Conservation (phyloP, 2,329 filamentous ascomycete genomes). For the Fusarium armeniacum region DNA sequence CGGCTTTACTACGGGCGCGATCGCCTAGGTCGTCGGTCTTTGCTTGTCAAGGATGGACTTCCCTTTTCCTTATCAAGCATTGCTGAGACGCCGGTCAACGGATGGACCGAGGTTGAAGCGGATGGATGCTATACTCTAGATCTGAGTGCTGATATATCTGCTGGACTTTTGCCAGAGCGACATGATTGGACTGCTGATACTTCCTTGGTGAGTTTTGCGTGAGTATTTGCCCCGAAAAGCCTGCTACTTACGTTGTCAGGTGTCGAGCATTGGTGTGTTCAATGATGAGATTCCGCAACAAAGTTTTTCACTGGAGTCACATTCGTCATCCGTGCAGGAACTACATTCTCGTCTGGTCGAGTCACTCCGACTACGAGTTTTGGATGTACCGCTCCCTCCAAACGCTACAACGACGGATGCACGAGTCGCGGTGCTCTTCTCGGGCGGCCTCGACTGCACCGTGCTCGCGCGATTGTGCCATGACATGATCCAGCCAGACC, state of each 20-base stretch:
- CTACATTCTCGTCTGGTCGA: constrained; percentile 69
- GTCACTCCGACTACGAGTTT: constrained; percentile 75
- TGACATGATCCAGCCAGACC: constrained; percentile 76
- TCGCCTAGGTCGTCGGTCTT: constrained; percentile 85
- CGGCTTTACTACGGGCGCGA: constrained; percentile 88
- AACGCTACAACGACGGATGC: constrained; percentile 56
- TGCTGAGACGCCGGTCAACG: constrained; percentile 64
- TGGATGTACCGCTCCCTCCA: constrained; percentile 74
- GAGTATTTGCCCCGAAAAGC: constrained; percentile 41
- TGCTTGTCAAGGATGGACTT: constrained; percentile 71
- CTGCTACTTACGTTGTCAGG: constrained; percentile 63
- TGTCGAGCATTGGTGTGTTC: constrained; percentile 68
- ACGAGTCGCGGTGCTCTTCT: constrained; percentile 86
- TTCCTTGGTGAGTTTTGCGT: constrained; percentile 61
- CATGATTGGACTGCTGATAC: constrained; percentile 54
- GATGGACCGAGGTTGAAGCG: constrained; percentile 86
- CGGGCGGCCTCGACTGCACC: constrained; percentile 93
- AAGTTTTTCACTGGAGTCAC: constrained; percentile 30
- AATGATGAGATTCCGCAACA: constrained; percentile 62
- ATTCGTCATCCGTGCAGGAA: constrained; percentile 65
- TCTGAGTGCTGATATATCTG: constrained; percentile 54
- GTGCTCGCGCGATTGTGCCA: constrained; percentile 85
- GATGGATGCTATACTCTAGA: constrained; percentile 82
- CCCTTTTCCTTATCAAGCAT: constrained; percentile 78
- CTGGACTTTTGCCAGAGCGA: constrained; percentile 40